Percentiles rank a stretch among this genome's conserved stretches.
phyloP scores from a whole-genome alignment of 2,329 filamentous ascomycete species.

The Fusarium mangiferae region DNA sequence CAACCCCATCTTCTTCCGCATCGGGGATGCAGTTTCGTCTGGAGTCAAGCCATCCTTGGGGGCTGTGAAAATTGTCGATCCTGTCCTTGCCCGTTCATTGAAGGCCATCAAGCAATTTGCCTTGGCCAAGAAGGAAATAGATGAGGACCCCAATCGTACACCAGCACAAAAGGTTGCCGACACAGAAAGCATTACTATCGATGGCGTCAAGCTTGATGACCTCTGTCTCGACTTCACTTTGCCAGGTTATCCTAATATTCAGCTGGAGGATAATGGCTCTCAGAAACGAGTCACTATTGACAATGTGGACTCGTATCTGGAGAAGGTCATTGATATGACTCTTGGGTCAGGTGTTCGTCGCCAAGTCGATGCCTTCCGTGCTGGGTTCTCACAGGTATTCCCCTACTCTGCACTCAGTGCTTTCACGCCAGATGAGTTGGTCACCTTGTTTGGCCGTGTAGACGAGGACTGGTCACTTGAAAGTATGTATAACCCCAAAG shows the following conservation, averaged over 20 bases:
- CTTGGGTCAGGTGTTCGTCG: conserved; percentile 86
- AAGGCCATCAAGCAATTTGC: conserved; percentile 89
- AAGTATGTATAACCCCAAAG: conserved; percentile 69
- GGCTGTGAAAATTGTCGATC: conserved; percentile 89
- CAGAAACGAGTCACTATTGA: conserved; percentile 84
- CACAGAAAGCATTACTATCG: conserved; percentile 75
- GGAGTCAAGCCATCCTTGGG: conserved; percentile 84
- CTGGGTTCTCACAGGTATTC: conserved; percentile 95
- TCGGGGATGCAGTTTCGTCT: conserved; percentile 73
- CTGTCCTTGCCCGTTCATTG: conserved; percentile 84
- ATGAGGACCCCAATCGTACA: conserved; percentile 74
- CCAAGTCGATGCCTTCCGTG: conserved; percentile 90
- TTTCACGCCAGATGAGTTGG: conserved; percentile 94
- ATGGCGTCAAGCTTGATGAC: conserved; percentile 84
- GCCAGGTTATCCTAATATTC: conserved; percentile 88
- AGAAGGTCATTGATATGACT: conserved; percentile 91
- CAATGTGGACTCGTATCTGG: conserved; percentile 89
- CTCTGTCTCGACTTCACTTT: conserved; percentile 93
- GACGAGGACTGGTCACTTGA: conserved; percentile 98
- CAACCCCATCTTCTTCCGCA: conserved; percentile 97
- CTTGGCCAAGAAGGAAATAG: conserved; percentile 82
- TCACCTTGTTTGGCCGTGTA: conserved; percentile 90
- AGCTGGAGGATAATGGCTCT: conserved; percentile 79
- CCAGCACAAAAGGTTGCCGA: conserved; percentile 76
- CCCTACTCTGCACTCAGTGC: conserved; percentile 91